Conservation (phyloP, 495 filamentous ascomycete species). For the Thermothielavioides terrestris region DNA sequence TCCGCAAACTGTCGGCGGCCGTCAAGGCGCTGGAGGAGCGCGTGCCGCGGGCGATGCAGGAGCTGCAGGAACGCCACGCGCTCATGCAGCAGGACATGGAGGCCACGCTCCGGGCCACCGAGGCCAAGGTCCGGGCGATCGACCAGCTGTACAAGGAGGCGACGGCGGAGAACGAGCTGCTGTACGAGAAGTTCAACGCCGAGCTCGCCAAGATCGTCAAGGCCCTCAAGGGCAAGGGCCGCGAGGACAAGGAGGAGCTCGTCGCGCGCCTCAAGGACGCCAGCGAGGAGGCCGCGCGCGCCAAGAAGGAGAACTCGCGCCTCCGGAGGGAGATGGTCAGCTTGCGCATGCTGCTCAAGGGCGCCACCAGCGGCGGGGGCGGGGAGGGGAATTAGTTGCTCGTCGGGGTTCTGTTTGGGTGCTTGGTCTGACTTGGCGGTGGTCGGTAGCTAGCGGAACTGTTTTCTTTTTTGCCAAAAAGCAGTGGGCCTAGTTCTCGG, state of each 20-base stretch:
- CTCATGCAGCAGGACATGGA: slow-evolving; percentile 60
- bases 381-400: slow-evolving; percentile 6
- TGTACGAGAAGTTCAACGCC: slow-evolving; percentile 87
- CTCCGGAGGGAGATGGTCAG: slow-evolving; percentile 46
- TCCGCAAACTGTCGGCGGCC: slow-evolving; percentile 45
- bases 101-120: slow-evolving; percentile 56
- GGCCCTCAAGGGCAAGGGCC: slow-evolving; percentile 57
- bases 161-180: slow-evolving; percentile 85
- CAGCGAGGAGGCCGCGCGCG: slow-evolving; percentile 57
- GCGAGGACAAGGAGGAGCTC: slow-evolving; percentile 66
- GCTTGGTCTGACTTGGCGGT: too few species aligned
- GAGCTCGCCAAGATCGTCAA: slow-evolving; percentile 78
- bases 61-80: slow-evolving; percentile 52
- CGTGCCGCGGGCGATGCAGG: slow-evolving; percentile 50
- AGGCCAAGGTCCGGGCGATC: slow-evolving; percentile 71
- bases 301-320: slow-evolving; percentile 71
- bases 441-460: not conserved
- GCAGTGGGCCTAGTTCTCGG: not conserved
- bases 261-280: slow-evolving; percentile 55
- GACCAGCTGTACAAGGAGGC: slow-evolving; percentile 85
- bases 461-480: too few species aligned
- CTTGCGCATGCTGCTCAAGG: slow-evolving; percentile 40
- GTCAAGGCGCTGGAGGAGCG: slow-evolving; percentile 56
- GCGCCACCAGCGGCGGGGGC: slow-evolving; percentile 2
- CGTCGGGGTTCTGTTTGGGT: not conserved